Evolutionary conservation across 139 green algal species (phyloP), one percentile per base, ranked within the genome.

Genomic region (Auxenochlorella protothecoides): DNA sequence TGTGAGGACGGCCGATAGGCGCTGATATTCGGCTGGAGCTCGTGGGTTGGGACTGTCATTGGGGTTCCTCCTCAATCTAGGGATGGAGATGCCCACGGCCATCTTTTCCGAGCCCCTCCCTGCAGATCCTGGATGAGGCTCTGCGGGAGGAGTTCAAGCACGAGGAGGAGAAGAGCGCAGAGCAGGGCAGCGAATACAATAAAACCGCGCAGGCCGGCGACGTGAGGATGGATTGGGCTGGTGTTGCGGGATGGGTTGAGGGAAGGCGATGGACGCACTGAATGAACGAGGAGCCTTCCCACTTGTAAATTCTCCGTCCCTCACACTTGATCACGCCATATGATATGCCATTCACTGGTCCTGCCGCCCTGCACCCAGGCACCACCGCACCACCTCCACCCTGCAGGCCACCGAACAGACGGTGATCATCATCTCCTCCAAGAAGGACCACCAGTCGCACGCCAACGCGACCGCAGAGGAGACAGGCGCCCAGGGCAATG

Each of bases 131-230:
- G 51, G 85, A 89, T 66, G 79, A 84, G 9, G 81, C 78, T 3
- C 72, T 91, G n/a, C 75, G 84, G 14, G 81, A 90, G 71, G 86
- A 91, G 73, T 91, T 91, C 70, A 79, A 72, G 3, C 63, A 86
- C 59, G 76, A 88, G 59, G 84, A 75, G 27, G 78, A 80, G 53
- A 66, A 86, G 59, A 63, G 74, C 27, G 75, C 69, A 57, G 66
- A 59, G 2, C 81, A 79, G 16, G 86, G 85, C 53, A 87, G 87
- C 71, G 81, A 80, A 5, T 91, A 78, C 74, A 90, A 88, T 54
- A 81, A 88, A 52, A 90, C 82, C 4, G 77, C 80, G 2, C 70
- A 78, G 12, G 72, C 78, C 5, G 76, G 77, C 4, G 82, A 87
- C 68, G 83, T 86, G 66, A 57, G 78, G 14, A 11, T 7, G 0